Percentiles rank a stretch among this genome's conserved stretches.
Evolutionary conservation across 2,329 filamentous ascomycete species (phyloP).

Genomic region (Ceratocystis eucalypticola): DNA sequence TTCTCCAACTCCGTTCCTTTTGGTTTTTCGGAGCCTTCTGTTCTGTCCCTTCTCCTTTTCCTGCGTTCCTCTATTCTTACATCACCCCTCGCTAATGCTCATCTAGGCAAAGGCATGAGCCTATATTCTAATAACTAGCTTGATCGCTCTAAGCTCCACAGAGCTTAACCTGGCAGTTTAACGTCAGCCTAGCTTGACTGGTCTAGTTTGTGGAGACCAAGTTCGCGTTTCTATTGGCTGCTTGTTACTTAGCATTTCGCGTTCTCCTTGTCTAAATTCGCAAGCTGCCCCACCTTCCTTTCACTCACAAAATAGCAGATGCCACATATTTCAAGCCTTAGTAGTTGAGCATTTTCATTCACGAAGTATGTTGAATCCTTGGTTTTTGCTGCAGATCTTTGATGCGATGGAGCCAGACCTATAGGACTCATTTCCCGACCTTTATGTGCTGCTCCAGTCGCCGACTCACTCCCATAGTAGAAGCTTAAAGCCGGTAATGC

Average conservation of each 20-base stretch:
- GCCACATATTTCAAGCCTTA: not conserved
- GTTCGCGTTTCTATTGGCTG: not conserved
- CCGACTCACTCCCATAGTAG: not conserved
- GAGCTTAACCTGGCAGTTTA: not conserved
- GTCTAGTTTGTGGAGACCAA: not conserved
- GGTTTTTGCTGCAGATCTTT: not conserved
- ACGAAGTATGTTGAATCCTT: not conserved
- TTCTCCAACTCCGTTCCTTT: no score
- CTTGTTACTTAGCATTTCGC: not conserved
- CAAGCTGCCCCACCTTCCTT: not conserved
- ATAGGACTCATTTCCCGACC: not conserved
- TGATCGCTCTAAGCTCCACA: not conserved
- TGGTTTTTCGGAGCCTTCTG: not conserved
- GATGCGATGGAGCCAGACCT: no score
- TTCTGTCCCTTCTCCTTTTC: not conserved
- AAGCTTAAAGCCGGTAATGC: no score
- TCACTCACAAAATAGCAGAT: not conserved
- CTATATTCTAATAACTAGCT: not conserved
- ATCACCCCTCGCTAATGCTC: not conserved
- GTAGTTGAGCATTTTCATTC: not conserved
- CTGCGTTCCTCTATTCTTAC: not conserved
- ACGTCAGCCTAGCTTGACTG: not conserved
- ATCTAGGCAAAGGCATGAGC: not conserved
- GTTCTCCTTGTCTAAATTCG: not conserved
- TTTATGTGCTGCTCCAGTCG: not conserved